Evolutionary conservation across 148 eudicot species (phyloP), one percentile per base, ranked within the genome.

Genomic region (Pouteria glomerata): DNA sequence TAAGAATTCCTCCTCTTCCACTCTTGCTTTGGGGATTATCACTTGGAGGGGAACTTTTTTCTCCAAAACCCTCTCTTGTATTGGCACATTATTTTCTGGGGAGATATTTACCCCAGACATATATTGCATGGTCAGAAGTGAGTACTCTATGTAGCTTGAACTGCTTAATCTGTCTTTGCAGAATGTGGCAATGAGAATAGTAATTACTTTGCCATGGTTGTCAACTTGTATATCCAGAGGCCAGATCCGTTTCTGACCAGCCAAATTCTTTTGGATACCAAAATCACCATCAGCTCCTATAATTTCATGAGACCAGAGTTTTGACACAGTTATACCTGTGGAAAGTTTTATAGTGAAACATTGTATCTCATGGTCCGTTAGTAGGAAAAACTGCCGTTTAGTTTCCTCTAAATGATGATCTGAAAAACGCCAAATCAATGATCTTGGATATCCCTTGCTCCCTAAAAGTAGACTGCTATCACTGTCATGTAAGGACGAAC

Each of bases 211-310:
- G 53, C 98, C 97, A 80, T 67, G 85, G 70, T 72, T 82, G 69
- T 88, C 94, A 33, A 94, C 79, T 82, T 88, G 96, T 79, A 94
- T 66, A 85, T 94, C 98, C 73, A 94, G 80, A 47, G 98, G 98
- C 98, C 97, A 91, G 63, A 91, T 86, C 66, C 77, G 80, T 81
- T 89, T 94, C 84, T 94, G 96, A 66, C 98, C 97, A 70, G 97
- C 98, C 77, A 94, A 79, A 76, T 90, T 94, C 79, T 91, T 94
- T 81, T 91, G 88, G 74, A 91, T 85, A 34, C 91, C 98, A 37
- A 83, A 76, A 74, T 94, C 98, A 78, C 86, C 85, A 85, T 91
- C 96, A 52, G 84, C 77, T 76, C 98, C 87, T 50, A 94, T 76
- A 56, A 91, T 91, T 82, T 91, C 91, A 80, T 94, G 91, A 66